Percentiles rank a stretch among this genome's conserved stretches.
Conservation (phyloP, 345 rosid genomes). For the Cardamine resedifolia region DNA sequence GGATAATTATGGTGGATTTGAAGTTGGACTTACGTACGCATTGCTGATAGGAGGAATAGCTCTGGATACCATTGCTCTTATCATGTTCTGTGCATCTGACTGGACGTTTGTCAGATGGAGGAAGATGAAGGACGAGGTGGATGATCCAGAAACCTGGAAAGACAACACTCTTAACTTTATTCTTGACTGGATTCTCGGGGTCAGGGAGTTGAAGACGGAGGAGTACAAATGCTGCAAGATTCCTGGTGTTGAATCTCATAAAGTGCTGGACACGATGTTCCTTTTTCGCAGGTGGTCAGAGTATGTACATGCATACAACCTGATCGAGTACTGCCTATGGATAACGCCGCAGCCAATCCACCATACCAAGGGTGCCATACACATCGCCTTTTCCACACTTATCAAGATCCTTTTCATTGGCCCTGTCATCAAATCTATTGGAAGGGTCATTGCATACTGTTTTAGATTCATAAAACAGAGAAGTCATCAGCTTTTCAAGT, state of each 20-base stretch:
- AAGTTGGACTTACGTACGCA: constrained; percentile 39
- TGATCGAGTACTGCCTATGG: constrained; percentile 51
- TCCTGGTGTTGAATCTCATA: background rate
- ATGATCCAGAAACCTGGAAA: background rate
- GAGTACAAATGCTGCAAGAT: background rate
- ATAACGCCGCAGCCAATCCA: constrained; percentile 33
- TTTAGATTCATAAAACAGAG: background rate
- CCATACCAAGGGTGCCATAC: constrained; percentile 24
- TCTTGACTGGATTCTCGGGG: constrained; percentile 29
- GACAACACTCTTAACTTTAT: background rate
- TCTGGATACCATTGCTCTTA: constrained; percentile 40
- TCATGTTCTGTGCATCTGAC: constrained; percentile 57
- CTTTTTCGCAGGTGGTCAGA: constrained; percentile 57
- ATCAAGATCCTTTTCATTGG: background rate
- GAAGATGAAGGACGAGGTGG: constrained; percentile 24
- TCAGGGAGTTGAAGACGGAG: constrained; percentile 15
- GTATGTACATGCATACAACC: constrained; percentile 45
- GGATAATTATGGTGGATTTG: background rate
- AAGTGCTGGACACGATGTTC: constrained; percentile 37
- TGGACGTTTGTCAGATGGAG: constrained; percentile 47
- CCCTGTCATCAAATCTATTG: background rate
- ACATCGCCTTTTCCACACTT: background rate
- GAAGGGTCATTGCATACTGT: background rate
- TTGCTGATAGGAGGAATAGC: constrained; percentile 40
- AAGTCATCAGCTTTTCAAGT: background rate